Conservation (phyloP, 768 basidiomycete species). For the Strobilomyces dryophilus region DNA sequence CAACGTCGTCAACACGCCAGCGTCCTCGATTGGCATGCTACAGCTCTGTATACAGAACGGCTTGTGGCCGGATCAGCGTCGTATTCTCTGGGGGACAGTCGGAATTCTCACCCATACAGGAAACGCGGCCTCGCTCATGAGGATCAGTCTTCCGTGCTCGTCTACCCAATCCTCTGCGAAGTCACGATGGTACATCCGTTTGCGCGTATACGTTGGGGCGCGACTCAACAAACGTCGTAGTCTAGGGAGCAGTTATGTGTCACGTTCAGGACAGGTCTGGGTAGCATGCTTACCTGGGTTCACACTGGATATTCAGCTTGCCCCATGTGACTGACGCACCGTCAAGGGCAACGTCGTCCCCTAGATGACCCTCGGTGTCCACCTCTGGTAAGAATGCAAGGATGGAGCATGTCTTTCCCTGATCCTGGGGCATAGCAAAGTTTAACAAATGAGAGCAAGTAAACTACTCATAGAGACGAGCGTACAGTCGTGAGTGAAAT, state of each 20-base stretch:
- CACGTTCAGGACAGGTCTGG: not conserved
- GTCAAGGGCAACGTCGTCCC: constrained; percentile 23
- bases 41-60: constrained; percentile 42
- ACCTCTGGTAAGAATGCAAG: constrained; percentile 39
- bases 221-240: constrained; percentile 36
- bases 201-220: constrained; percentile 35
- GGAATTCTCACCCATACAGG: constrained; percentile 43
- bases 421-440: constrained; percentile 13
- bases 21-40: constrained; percentile 34
- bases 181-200: constrained; percentile 34
- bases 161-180: constrained; percentile 51
- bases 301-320: constrained; percentile 34
- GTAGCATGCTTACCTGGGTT: constrained; percentile 33
- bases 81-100: not conserved
- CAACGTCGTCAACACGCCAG: constrained; percentile 30
- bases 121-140: constrained; percentile 61
- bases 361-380: constrained; percentile 32
- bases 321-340: constrained; percentile 30
- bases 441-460: not conserved
- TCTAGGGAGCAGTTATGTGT: constrained; percentile 24
- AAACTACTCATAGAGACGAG: not conserved
- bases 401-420: constrained; percentile 38
- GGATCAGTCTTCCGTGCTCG: constrained; percentile 44
- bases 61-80: constrained; percentile 28
- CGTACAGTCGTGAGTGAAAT: constrained; percentile 22